Evolutionary conservation across 371 early-diverging fungal genomes (phyloP).

Genomic region (Blakeslea trispora): DNA sequence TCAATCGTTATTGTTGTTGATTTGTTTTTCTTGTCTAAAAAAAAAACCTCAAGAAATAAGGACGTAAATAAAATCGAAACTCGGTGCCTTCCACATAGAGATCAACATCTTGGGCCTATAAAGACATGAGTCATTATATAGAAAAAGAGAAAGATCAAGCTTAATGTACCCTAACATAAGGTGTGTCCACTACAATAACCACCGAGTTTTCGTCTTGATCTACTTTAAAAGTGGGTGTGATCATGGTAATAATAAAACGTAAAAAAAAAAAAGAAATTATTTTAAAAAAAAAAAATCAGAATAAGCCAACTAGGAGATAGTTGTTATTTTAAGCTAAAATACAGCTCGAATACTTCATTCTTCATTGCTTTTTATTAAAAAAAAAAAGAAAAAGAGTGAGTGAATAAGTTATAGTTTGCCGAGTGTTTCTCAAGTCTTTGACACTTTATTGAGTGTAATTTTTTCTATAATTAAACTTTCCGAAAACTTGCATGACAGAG

Average conservation of each 20-base stretch:
- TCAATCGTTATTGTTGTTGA: not conserved
- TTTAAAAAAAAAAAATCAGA: slow-evolving; percentile 2
- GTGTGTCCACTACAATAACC: slow-evolving; percentile 74
- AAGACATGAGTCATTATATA: not conserved
- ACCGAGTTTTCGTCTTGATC: slow-evolving; percentile 79
- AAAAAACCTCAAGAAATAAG: slow-evolving; percentile 84
- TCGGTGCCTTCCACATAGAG: slow-evolving; percentile 72
- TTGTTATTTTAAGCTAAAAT: not conserved
- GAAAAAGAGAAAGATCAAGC: too few species aligned
- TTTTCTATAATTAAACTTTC: too few species aligned
- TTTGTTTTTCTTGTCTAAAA: too few species aligned
- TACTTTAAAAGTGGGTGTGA: slow-evolving; percentile 87
- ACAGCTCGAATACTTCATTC: too few species aligned
- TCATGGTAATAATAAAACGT: too few species aligned
- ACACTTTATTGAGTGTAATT: too few species aligned
- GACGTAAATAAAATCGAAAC: slow-evolving; percentile 79
- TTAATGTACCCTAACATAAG: slow-evolving; percentile 77
- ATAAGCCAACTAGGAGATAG: not conserved
- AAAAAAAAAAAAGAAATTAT: slow-evolving; percentile 1
- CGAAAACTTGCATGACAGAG: too few species aligned
- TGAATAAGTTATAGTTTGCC: too few species aligned
- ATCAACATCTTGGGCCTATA: slow-evolving; percentile 83
- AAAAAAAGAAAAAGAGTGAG: too few species aligned
- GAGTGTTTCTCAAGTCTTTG: too few species aligned
- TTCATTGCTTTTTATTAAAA: too few species aligned